Base-by-base conservation (phyloP, 768 basidiomycete species). In the Leccinellum albellum region DNA sequence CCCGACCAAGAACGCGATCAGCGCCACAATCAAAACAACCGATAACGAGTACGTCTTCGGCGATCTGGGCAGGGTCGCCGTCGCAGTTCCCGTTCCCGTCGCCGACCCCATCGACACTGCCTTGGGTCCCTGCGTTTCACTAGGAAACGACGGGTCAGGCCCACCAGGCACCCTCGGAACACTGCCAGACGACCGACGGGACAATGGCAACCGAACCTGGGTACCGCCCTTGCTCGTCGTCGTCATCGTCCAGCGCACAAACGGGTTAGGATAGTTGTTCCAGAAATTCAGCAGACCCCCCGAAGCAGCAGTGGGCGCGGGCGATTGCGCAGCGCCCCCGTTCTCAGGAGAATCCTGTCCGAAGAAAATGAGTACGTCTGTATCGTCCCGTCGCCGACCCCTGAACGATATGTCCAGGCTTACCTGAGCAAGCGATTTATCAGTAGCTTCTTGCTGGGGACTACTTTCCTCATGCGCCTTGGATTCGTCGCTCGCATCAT, bases 1-100 rank as follows among this genome's bases (percentile, higher is more conserved):
- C 55, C 96, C 96, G 65, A 98, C 82, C 65, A 98, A 76, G 73
- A 98, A 94, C 26, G 89, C 88, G 64, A 97, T 89, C 60, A 98
- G 72, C 37, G 86, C 93, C 37, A 89, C 82, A 58, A 93, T 76
- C 63, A 97, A 66, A 57, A 96, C 72, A 42, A 85, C 86, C 46
- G 77, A 75, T 51, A 80, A 68, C 42, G 76, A 75, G 64, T 78
- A 84, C 54, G 29, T 59, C 24, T 56, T 64, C 2, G 59, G 21
- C 35, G 54, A 28, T 50, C 56, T 15, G 26, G 58, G n/a, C 9
- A 49, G 28, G 6, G 59, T 29, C 12, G 64, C 50, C 9, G 60
- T 50, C 17, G 23, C 15, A 14, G 45, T 46, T 4, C 7, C 24
- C 45, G 23, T 7, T 15, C 13, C 14, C 45, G 45, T 7, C 24